phyloP scores from a whole-genome alignment of 1,284 basidiomycete genomes.

The Puccinia novopanici region DNA sequence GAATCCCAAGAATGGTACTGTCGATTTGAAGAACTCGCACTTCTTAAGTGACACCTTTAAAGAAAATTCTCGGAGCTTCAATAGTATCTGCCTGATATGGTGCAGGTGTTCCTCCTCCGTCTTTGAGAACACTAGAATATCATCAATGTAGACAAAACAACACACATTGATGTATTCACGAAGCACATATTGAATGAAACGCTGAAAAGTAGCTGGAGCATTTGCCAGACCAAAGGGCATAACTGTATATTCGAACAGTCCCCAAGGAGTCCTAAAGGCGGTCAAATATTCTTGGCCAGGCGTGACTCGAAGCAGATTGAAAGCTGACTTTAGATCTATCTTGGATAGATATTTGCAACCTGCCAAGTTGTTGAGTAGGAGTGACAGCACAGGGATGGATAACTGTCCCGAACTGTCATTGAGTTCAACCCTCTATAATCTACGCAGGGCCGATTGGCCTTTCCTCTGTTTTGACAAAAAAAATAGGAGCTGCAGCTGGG shows the following conservation, averaged over 20 bases:
- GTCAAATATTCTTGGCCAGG: slow-evolving; percentile 59
- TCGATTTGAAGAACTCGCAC: slow-evolving; percentile 23
- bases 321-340: slow-evolving; percentile 56
- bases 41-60: slow-evolving; percentile 1
- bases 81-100: neutral
- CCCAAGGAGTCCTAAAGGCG: slow-evolving; percentile 60
- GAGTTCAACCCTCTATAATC: slow-evolving; percentile 51
- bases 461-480: slow-evolving; percentile 52
- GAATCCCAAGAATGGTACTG: slow-evolving; percentile 24
- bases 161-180: neutral
- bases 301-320: slow-evolving; percentile 57
- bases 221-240: slow-evolving; percentile 62
- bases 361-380: slow-evolving; percentile 2
- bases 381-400: slow-evolving; percentile 32
- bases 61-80: neutral
- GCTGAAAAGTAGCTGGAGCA: slow-evolving; percentile 56
- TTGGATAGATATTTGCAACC: slow-evolving; percentile 52
- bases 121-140: slow-evolving; percentile 57
- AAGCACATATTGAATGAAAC: neutral
- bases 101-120: slow-evolving; percentile 58
- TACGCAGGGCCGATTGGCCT: slow-evolving; percentile 51
- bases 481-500: slow-evolving; percentile 37
- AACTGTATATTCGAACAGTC: slow-evolving; percentile 60
- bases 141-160: slow-evolving; percentile 16
- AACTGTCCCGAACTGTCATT: slow-evolving; percentile 51